A percentile compares a stretch with the other conserved stretches of the same genome.
Conservation (phyloP, 495 filamentous ascomycete genomes). For the Aspergillus coremiiformis region DNA sequence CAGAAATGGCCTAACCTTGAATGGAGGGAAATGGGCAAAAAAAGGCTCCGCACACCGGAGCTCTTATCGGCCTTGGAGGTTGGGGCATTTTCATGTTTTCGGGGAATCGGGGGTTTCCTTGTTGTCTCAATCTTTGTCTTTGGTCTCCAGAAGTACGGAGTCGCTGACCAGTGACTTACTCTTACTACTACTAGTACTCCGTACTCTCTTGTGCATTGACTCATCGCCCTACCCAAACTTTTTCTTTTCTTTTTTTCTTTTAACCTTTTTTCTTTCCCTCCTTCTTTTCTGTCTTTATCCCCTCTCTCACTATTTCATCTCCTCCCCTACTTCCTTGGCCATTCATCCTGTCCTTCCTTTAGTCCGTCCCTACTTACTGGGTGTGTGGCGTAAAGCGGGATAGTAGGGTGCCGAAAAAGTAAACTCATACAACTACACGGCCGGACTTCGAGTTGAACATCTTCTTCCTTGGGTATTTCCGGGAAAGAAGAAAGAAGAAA, state of each 20-base stretch:
- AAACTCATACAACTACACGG: conserved; percentile 3
- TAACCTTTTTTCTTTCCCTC: conserved; percentile 10
- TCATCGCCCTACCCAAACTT: conserved; percentile 15
- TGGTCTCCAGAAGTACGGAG: conserved; percentile 4
- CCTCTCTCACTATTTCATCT: not conserved
- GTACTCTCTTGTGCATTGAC: conserved; percentile 20
- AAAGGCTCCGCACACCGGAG: conserved; percentile 25
- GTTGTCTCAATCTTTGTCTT: conserved; percentile 12
- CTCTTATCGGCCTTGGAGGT: conserved; percentile 22
- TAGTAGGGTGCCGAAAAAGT: conserved; percentile 4
- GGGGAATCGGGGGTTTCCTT: conserved; percentile 3
- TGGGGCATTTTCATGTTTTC: conserved; percentile 6
- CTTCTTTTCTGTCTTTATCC: conserved; percentile 7
- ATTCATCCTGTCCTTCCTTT: conserved; percentile 7
- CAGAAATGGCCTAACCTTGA: no score
- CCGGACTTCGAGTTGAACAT: conserved; percentile 4
- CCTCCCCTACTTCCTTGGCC: conserved; percentile 5
- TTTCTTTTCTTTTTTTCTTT: conserved; percentile 12
- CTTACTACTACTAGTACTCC: no score
- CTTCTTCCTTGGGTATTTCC: conserved; percentile 9
- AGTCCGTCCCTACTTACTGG: conserved; percentile 14
- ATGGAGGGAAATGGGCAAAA: not conserved
- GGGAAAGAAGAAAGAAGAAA: conserved; percentile 10
- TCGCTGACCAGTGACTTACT: no score
- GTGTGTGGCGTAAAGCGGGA: conserved; percentile 21